A percentile compares a stretch with the other conserved stretches of the same genome.
Conservation (phyloP, 345 rosid genomes). For the Pistacia atlantica region DNA sequence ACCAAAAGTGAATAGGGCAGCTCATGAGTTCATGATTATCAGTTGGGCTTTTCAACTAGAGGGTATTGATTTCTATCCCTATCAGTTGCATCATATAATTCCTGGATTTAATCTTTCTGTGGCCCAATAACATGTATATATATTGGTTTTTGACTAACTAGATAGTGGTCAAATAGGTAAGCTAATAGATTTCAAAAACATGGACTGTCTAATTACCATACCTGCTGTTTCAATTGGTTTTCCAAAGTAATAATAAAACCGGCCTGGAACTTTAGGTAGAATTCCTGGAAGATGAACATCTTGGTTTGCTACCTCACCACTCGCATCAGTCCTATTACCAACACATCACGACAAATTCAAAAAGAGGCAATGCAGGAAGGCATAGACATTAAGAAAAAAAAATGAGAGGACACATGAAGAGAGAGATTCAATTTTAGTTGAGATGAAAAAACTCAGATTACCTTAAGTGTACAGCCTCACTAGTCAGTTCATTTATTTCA, state of each 20-base stretch:
- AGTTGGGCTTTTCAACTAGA: not conserved
- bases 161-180: not conserved
- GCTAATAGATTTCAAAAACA: not conserved
- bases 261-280: slow-evolving; percentile 36
- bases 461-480: slow-evolving; percentile 24
- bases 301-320: slow-evolving; percentile 27
- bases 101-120: not conserved
- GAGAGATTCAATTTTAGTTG: not conserved
- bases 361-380: not conserved
- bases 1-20: not conserved
- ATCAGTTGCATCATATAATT: not conserved
- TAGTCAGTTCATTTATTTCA: not conserved
- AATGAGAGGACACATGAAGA: not conserved
- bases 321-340: slow-evolving; percentile 22
- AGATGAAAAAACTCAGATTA: not conserved
- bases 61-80: not conserved
- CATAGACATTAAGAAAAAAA: not conserved
- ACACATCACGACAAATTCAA: not conserved
- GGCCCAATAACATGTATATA: not conserved
- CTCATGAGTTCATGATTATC: not conserved
- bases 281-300: slow-evolving; percentile 23
- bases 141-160: not conserved
- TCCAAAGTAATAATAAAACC: slow-evolving; percentile 35
- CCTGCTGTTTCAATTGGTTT: slow-evolving; percentile 41
- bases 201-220: not conserved